Conservation (phyloP, 495 filamentous ascomycete genomes). For the Penicillium verhagenii region DNA sequence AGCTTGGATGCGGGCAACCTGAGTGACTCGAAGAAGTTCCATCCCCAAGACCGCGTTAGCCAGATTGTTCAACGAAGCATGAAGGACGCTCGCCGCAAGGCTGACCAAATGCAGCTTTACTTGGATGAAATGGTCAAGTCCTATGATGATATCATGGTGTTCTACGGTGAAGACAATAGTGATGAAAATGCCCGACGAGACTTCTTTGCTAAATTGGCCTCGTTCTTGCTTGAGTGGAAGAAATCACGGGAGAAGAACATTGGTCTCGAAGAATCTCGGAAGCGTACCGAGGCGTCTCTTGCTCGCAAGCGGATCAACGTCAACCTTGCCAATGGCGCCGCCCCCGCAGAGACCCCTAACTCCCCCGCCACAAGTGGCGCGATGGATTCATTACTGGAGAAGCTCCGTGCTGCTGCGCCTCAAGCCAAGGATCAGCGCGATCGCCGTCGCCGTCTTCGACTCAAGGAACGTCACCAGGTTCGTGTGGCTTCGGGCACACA, state of each 20-base stretch:
- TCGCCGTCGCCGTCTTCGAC: constrained; percentile 76
- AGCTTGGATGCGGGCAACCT: constrained; percentile 92
- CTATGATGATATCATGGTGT: constrained; percentile 94
- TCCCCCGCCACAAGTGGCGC: constrained; percentile 82
- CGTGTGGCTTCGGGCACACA: constrained; percentile 84
- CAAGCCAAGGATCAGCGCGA: constrained; percentile 85
- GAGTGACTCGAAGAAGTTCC: constrained; percentile 95
- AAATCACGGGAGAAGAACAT: constrained; percentile 92
- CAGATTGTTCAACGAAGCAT: constrained; percentile 89
- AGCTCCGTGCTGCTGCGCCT: constrained; percentile 88
- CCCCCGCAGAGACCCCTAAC: constrained; percentile 46
- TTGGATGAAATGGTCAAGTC: constrained; percentile 87
- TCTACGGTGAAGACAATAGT: constrained; percentile 90
- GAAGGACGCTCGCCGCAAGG: constrained; percentile 95
- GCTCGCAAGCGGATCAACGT: constrained; percentile 81
- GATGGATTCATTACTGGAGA: constrained; percentile 96
- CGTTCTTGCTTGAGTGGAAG: constrained; percentile 92
- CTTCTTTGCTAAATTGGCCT: constrained; percentile 94
- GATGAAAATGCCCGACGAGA: constrained; percentile 95
- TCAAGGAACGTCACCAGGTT: constrained; percentile 91
- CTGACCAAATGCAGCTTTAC: constrained; percentile 92
- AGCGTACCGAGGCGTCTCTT: constrained; percentile 83
- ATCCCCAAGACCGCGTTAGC: constrained; percentile 91
- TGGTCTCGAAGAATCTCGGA: constrained; percentile 73
- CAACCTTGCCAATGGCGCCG: constrained; percentile 46